Base-by-base conservation (phyloP, 1,284 basidiomycete species). In the Pseudozyma flocculosa region DNA sequence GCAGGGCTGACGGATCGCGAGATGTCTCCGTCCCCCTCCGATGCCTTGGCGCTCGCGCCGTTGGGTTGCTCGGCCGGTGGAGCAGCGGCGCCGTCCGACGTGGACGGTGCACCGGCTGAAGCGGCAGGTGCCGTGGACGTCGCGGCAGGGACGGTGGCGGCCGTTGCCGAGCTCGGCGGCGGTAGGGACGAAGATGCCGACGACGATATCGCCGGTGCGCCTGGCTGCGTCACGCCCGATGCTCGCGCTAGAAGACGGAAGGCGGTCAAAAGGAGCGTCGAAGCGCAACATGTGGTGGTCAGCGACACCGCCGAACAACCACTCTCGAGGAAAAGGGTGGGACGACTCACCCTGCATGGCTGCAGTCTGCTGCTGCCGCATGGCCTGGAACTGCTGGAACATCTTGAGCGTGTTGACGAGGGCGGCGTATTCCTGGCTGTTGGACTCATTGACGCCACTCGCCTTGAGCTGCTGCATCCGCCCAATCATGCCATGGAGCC, bases 31-130 rank as follows among this genome's bases (percentile, higher is more conserved):
- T 34, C 34, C 30, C 5, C 54, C 30, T 61, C 50, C 52, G 60
- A 47, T 18, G 15, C 19, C 54, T 65, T 63, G 48, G 58, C 55
- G 7, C 51, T 36, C 40, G 30, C n/a, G 40, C 37, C 19, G 52
- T 86, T 0, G 85, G 85, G 41, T 75, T 84, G 76, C 71, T 84
- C 15, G 78, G 52, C 50, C 39, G 57, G 24, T 26, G 77, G 51
- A 17, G 63, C 55, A 7, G 45, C 23, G 24, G 59, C 43, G 30
- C 64, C 61, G 48, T 61, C 50, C 45, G 54, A 19, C 9, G 52
- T 50, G 40, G 50, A 50, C 2, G 58, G 47, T 9, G 50, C 42
- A 9, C 50, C 48, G 18, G 61, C 53, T 17, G 56, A 49, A 11
- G 50, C 54, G 29, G 41, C 49, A n/a, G 51, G 37, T 2, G 49